These are phyloP conservation scores for Colletotrichum viniferum DNA, from an alignment of 2,329 filamentous ascomycete genomes.

Conservation along the genomic window DNA sequence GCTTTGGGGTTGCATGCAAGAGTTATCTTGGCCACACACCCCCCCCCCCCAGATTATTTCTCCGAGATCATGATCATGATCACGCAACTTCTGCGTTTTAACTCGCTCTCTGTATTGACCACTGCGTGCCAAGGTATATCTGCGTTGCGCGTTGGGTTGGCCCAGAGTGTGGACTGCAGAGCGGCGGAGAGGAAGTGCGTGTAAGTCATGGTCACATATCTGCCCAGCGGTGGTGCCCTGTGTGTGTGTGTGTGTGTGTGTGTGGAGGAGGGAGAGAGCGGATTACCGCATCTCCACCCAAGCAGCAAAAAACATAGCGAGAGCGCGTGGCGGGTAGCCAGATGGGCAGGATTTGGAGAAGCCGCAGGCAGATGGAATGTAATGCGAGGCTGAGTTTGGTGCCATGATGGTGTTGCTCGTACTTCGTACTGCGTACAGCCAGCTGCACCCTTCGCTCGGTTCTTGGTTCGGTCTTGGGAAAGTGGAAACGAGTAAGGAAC, in stretches of 20 bases:
- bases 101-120: not conserved
- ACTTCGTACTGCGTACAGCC: not conserved
- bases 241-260: not conserved
- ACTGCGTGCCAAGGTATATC: not conserved
- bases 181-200: not conserved
- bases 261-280: not conserved
- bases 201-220: not conserved
- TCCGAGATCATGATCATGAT: not conserved
- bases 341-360: not conserved
- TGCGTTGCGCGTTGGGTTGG: not conserved
- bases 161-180: not conserved
- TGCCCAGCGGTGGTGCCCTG: not conserved
- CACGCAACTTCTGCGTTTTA: not conserved
- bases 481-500: constrained; percentile 16
- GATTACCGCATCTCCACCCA: not conserved
- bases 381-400: not conserved
- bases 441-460: not conserved
- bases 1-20: not conserved
- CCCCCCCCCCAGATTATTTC: not conserved
- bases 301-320: not conserved
- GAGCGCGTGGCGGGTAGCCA: not conserved
- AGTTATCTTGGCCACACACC: not conserved
- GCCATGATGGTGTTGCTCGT: not conserved
- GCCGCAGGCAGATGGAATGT: not conserved
- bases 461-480: not conserved